Base-by-base conservation (phyloP, 2,329 filamentous ascomycete species). In the Aspergillus proliferans region DNA sequence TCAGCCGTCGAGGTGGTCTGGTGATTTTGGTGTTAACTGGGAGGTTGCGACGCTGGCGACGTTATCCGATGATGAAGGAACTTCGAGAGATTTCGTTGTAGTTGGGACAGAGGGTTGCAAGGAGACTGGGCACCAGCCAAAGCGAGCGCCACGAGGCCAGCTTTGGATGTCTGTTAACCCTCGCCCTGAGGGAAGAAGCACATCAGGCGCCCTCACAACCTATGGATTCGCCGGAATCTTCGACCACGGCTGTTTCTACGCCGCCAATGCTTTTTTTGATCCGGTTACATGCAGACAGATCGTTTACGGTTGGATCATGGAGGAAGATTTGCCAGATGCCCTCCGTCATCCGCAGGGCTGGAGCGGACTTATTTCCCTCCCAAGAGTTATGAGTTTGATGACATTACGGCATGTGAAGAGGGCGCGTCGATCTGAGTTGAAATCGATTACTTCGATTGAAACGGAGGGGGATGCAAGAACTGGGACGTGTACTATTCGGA, bases 21-120 rank as follows among this genome's bases (percentile, higher is more conserved):
- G 76, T 2, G 74, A 79, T 41, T 65, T 76, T 9, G 77, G 76
- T 0, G 63, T 71, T 8, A 80, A 80, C 46, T 78, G 76, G 75
- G 76, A 79, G 52, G 73, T 74, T 8, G 71, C 68, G 19, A 78
- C 76, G 53, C 69, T 78, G 42, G 60, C 73, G 53, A 73, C 70
- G 0, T 60, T 78, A 14, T 55, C 49, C 1, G 67, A 73, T 14
- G 56, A 63, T 1, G 57, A 65, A 7, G 54, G 55, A 3, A 50
- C 48, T 1, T 61, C 61, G 9, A 60, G 57, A 36, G 64, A 75
- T 28, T 74, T 78, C 45, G 52, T 77, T 19, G 61, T 77, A 0
- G 69, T 75, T 56, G 73, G 76, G 1, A 65, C 71, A 0, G 76
- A 79, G 53, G 76, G 76, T 3, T 67, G 68, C 45, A 46, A 60